Base-by-base conservation (phyloP, 306 rosid species). In the Acacia crassicarpa region DNA sequence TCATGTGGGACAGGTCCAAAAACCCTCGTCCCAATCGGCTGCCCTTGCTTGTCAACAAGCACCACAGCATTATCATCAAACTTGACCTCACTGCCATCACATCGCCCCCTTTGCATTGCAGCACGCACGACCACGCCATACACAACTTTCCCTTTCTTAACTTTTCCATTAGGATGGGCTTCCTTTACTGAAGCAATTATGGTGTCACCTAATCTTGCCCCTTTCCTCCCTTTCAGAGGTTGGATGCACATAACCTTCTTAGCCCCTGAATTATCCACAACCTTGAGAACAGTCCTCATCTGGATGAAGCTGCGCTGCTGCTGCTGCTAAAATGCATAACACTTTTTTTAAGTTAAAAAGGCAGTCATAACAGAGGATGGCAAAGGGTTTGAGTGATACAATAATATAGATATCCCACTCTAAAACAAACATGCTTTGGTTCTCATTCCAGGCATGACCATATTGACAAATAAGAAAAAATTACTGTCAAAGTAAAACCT, bases 201-300 rank as follows among this genome's bases (percentile, higher is more conserved):
- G 5, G 94, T 95, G 82, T 93, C 99, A 14, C 99, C 95, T 74
- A 95, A 84, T 79, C 99, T 85, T 54, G 99, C 98, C n/a, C 98
- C 94, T 83, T 89, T 90, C 89, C 85, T 91, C 73, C 95, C 99
- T 82, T 92, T 89, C 89, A 95, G 78, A 16, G 99, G 91, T 79
- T 91, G 97, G 73, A 91, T 93, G 89, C 97, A 95, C 99, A 91
- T 95, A 81, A 95, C 97, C 88, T 90, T 93, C 77, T 93, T 93
- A 3, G 95, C 98, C 40, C 94, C 97, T 0, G 95, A 93, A 67
- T 95, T 95, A 80, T 95, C 99, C 56, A 89, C 97, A 48, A 95
- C 99, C 91, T 95, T 92, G 73, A 95, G 97, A 78, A 93, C 91
- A 17, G 97, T 95, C 80, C 99, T 86, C 98, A 95, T 93, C 84